phyloP scores from a whole-genome alignment of 1,139 yeast genomes.

The Pichia cactophila region DNA sequence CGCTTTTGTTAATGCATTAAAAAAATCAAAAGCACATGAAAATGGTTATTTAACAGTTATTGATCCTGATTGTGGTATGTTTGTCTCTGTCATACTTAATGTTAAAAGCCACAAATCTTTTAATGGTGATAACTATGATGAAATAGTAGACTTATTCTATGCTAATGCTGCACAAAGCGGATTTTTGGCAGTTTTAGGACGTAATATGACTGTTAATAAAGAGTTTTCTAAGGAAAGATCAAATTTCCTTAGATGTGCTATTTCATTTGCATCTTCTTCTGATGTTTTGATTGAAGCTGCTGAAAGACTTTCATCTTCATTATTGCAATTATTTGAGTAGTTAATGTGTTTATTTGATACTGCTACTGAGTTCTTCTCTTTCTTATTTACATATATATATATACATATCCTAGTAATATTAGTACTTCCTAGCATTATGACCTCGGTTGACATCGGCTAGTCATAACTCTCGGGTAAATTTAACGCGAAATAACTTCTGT shows the following conservation, averaged over 20 bases:
- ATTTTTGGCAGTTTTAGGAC: constrained; percentile 42
- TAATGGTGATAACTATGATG: constrained; percentile 10
- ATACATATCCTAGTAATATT: no score
- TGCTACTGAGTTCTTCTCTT: no score
- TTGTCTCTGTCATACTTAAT: constrained; percentile 50
- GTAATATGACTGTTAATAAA: constrained; percentile 38
- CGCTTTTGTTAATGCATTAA: constrained; percentile 33
- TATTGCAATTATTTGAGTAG: constrained; percentile 5
- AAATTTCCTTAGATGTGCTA: constrained; percentile 42
- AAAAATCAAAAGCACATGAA: constrained; percentile 30
- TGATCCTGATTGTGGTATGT: constrained; percentile 64
- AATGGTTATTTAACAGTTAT: constrained; percentile 25
- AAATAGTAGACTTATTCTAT: constrained; percentile 26
- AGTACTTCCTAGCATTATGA: no score
- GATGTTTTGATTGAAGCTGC: constrained; percentile 39
- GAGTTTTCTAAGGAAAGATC: constrained; percentile 23
- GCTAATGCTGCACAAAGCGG: constrained; percentile 35
- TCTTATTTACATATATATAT: no score
- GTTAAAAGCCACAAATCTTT: constrained; percentile 29
- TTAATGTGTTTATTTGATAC: no score
- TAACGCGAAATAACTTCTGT: no score
- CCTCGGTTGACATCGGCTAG: no score
- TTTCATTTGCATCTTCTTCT: constrained; percentile 37
- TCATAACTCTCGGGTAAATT: no score
- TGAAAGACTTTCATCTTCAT: constrained; percentile 29